Base-by-base conservation (phyloP, 768 basidiomycete species). In the Phylloporus scabripes region DNA sequence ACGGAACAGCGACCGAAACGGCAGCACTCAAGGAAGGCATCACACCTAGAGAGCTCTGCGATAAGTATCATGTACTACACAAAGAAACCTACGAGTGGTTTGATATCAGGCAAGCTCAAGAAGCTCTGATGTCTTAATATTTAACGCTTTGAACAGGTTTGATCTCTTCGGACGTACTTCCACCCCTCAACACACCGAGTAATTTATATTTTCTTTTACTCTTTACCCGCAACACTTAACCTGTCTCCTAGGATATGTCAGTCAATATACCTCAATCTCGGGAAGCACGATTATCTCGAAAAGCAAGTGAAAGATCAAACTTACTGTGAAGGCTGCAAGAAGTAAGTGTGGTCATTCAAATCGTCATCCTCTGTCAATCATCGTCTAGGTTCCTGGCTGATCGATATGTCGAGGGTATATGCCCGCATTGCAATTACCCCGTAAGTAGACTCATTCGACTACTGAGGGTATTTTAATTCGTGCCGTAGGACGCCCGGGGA, bases 1-100 rank as follows among this genome's bases (percentile, higher is more conserved):
- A 99, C 60, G 96, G 96, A n/a, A 99, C 96, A 7, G 95, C 96
- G 0, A 96, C 96, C 0, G 96, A 99, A 74, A 97, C 94, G 2
- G 94, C 96, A 67, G 95, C 96, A 4, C 67, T 92, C 51, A 92
- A 92, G 62, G 92, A 95, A 64, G 81, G 83, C 0, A 66, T 93
- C 33, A 82, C 87, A 10, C 87, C 92, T 0, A 74, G 73, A 52
- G 80, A 83, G 57, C 74, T 97, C 2, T 96, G 92, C 66, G 88
- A 93, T 69, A 93, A 94, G 70, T 97, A 97, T 66, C 72, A 94
- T 60, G 74, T 76, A 15, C 73, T 97, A 14, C 96, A 98, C 56
- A 83, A 82, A 54, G 90, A 92, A 56, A 92, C 93, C 5, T 99
- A 98, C 70, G 78, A 91, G 60, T 98, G 96, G 96, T 99, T 98